Evolutionary conservation across 169 alveolate species (phyloP).

Genomic region (Plasmodium inui): DNA sequence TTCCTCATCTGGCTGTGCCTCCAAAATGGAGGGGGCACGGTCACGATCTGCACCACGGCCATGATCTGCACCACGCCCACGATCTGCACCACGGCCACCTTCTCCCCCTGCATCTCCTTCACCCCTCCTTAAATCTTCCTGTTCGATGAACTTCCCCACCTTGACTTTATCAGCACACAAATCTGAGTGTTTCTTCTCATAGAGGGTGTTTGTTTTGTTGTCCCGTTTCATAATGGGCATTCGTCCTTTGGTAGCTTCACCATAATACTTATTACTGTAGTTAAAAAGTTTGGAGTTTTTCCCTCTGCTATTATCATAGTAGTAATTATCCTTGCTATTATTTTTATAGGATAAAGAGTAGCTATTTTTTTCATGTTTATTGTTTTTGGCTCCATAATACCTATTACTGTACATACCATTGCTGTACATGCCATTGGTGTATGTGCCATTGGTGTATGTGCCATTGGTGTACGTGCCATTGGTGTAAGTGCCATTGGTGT

Average conservation of each 20-base stretch:
- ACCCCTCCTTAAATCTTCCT: background rate
- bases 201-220: background rate
- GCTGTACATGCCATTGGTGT: background rate
- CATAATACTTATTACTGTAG: slow-evolving; percentile 25
- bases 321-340: slow-evolving; percentile 18
- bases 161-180: background rate
- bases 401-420: background rate
- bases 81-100: background rate
- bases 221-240: background rate
- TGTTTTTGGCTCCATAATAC: slow-evolving; percentile 21
- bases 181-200: background rate
- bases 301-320: slow-evolving; percentile 2
- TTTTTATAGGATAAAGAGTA: slow-evolving; percentile 22
- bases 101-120: background rate
- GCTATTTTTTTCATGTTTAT: slow-evolving; percentile 24
- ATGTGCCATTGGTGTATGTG: background rate
- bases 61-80: background rate
- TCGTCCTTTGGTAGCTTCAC: background rate
- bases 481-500: background rate
- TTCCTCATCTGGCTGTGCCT: background rate
- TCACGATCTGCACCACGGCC: background rate
- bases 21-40: background rate
- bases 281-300: background rate
- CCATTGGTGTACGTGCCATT: background rate
- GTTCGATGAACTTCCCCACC: background rate